Evolutionary conservation across 192 early-diverging fungal genomes (phyloP).

Genomic region (Obelidium mucronatum): DNA sequence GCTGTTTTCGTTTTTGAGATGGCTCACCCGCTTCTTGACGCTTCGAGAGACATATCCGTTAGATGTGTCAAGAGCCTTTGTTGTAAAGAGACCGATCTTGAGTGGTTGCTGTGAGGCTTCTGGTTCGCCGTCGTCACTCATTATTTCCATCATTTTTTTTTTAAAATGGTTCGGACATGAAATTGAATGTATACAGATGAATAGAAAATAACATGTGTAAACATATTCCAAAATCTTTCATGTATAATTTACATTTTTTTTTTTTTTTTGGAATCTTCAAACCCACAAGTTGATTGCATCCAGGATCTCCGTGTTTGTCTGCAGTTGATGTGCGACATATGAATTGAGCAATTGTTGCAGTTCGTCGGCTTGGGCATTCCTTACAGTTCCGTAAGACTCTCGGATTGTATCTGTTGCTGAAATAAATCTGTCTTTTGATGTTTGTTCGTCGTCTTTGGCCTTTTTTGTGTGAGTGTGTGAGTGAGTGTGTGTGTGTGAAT

Average conservation of each 20-base stretch:
- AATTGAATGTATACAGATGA: no score
- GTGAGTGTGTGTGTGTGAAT: no score
- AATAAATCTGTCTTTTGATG: neutral
- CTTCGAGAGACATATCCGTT: neutral
- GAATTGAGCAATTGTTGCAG: slow-evolving; percentile 21
- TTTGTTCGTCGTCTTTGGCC: slow-evolving; percentile 21
- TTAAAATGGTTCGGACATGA: neutral
- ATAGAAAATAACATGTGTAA: no score
- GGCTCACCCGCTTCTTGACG: neutral
- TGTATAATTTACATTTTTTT: neutral
- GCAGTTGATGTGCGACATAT: slow-evolving; percentile 30
- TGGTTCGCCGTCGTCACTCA: neutral
- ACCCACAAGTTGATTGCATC: slow-evolving; percentile 20
- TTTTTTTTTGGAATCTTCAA: neutral
- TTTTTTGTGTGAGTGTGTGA: slow-evolving; percentile 2
- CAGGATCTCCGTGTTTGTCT: slow-evolving; percentile 26
- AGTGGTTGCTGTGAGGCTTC: no score
- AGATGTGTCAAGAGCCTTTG: neutral
- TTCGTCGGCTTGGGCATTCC: slow-evolving; percentile 18
- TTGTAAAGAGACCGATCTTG: neutral
- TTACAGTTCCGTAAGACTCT: slow-evolving; percentile 1
- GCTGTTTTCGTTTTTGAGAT: neutral
- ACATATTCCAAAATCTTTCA: no score
- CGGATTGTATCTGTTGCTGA: slow-evolving; percentile 3
- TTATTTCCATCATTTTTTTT: neutral